Percentiles rank a stretch among this genome's conserved stretches.
phyloP scores from a whole-genome alignment of 208 protist species.

The Angomonas ambiguus region DNA sequence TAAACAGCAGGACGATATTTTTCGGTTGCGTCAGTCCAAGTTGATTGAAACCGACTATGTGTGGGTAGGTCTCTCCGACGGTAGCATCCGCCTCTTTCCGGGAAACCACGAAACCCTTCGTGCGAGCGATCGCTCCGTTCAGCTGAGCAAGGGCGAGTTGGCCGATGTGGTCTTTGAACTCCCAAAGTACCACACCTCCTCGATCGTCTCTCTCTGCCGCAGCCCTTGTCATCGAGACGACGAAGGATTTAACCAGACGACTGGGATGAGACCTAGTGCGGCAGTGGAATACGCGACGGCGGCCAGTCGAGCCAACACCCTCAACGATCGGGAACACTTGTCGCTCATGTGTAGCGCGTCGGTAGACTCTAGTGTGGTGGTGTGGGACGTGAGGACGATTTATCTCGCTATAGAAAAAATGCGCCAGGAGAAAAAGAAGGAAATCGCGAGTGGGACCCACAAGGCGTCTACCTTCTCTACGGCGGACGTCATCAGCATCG shows the following conservation, averaged over 20 bases:
- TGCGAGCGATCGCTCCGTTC: constrained; percentile 39
- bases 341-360: constrained; percentile 80
- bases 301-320: constrained; percentile 12
- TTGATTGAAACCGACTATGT: constrained; percentile 84
- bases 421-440: constrained; percentile 11
- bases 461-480: background rate
- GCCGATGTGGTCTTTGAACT: constrained; percentile 81
- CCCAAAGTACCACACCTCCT: constrained; percentile 68
- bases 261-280: constrained; percentile 51
- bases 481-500: constrained; percentile 64
- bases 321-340: constrained; percentile 51
- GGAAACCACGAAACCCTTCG: constrained; percentile 44
- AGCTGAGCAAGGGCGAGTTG: constrained; percentile 42
- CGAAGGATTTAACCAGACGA: constrained; percentile 27
- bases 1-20: constrained; percentile 45
- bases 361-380: constrained; percentile 69
- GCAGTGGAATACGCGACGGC: constrained; percentile 39
- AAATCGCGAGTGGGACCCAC: background rate
- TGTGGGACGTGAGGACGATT: constrained; percentile 83
- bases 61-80: constrained; percentile 84
- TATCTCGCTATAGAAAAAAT: constrained; percentile 68
- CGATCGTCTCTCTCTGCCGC: constrained; percentile 63
- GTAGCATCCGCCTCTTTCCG: constrained; percentile 72
- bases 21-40: constrained; percentile 45
- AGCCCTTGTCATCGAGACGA: constrained; percentile 69